These are phyloP conservation scores for Wickerhamiella cacticola DNA, from an alignment of 805 yeast species.

Conservation along the genomic window DNA sequence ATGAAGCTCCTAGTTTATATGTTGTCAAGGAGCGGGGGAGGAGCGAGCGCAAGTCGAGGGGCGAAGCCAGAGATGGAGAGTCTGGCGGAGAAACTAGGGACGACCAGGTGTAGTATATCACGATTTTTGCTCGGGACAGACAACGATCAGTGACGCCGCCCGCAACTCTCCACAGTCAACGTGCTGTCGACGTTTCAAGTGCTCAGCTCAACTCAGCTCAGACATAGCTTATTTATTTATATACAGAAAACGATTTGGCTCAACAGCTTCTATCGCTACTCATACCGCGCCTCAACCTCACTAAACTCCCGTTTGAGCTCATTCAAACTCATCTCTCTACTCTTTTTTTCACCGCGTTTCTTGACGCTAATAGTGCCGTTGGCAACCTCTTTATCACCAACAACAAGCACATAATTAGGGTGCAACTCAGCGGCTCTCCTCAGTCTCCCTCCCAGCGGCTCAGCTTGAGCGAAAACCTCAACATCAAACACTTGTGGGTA, in stretches of 20 bases:
- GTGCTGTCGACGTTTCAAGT: too few species aligned
- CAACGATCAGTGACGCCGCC: too few species aligned
- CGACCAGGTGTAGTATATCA: too few species aligned
- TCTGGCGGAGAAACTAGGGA: too few species aligned
- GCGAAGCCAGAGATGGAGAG: too few species aligned
- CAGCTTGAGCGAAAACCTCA: conserved; percentile 63
- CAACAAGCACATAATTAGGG: conserved; percentile 65
- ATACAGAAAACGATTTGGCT: not conserved
- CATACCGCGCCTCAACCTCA: conserved; percentile 39
- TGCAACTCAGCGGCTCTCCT: conserved; percentile 67
- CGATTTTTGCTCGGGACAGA: too few species aligned
- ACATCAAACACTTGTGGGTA: conserved; percentile 52
- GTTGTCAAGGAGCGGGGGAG: not conserved
- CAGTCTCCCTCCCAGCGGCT: conserved; percentile 68
- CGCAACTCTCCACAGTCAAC: too few species aligned
- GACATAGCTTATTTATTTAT: not conserved
- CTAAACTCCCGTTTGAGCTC: conserved; percentile 45
- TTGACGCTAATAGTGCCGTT: conserved; percentile 52
- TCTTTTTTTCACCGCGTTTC: conserved; percentile 38
- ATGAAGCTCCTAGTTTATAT: not conserved
- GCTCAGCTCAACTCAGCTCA: not conserved
- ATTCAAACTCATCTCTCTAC: conserved; percentile 34
- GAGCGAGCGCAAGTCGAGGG: too few species aligned
- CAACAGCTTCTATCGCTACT: conserved; percentile 27
- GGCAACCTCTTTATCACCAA: conserved; percentile 76